Evolutionary conservation across 2,329 filamentous ascomycete species (phyloP).

Genomic region (Aspergillus glaucus): DNA sequence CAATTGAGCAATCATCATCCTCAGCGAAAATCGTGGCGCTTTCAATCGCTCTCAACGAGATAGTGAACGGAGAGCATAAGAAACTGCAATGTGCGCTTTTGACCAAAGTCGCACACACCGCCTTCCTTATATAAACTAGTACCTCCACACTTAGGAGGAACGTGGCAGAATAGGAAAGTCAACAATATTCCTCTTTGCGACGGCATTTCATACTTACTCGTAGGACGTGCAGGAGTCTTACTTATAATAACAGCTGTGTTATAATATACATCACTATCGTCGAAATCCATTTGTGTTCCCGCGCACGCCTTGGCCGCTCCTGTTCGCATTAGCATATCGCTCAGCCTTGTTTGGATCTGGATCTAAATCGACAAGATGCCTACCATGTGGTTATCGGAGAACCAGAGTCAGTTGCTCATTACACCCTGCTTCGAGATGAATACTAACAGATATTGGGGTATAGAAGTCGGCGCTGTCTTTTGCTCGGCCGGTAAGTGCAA

Average conservation of each 20-base stretch:
- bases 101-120: conserved; percentile 8
- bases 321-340: neutral
- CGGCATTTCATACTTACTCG: neutral
- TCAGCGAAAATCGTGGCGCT: neutral
- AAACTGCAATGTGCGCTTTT: neutral
- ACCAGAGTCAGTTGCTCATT: conserved; percentile 62
- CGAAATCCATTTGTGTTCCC: too few species aligned
- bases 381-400: conserved; percentile 93
- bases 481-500: conserved; percentile 82
- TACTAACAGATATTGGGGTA: conserved; percentile 11
- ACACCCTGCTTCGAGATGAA: too few species aligned
- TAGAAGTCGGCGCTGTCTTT: conserved; percentile 95
- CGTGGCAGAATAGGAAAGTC: conserved; percentile 18
- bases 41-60: neutral
- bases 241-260: too few species aligned
- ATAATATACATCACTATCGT: too few species aligned
- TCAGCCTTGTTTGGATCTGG: neutral
- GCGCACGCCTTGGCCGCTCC: neutral
- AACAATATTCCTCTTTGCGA: neutral
- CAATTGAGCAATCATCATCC: neutral
- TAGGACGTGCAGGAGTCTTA: too few species aligned
- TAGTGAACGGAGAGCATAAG: neutral
- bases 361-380: conserved; percentile 52
- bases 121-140: conserved; percentile 10
- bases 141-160: conserved; percentile 4